These are phyloP conservation scores for Aegilops tauschii DNA, from an alignment of 176 grass and related monocot genomes.

Conservation along the genomic window DNA sequence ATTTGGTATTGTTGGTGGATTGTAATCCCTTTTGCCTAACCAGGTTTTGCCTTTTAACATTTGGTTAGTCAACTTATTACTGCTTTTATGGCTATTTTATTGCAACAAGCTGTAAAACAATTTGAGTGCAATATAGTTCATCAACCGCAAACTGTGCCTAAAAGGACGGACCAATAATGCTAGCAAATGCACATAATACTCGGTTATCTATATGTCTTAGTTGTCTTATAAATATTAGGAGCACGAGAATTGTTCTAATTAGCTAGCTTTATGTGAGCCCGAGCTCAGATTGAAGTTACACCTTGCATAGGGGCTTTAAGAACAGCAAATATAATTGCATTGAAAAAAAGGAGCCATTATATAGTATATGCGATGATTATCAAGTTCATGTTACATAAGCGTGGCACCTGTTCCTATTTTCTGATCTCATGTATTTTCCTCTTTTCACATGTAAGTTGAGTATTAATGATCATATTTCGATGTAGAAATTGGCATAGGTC, in stretches of 20 bases:
- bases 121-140: neutral
- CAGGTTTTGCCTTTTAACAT: neutral
- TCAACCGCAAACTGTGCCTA: neutral
- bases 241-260: neutral
- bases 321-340: neutral
- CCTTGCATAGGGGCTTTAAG: neutral
- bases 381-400: conserved; percentile 31
- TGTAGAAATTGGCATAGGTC: conserved; percentile 91
- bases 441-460: neutral
- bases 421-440: conserved; percentile 7
- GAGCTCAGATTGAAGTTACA: neutral
- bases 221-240: neutral
- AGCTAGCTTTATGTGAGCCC: neutral
- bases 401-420: neutral
- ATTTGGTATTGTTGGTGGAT: neutral
- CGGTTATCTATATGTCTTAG: neutral
- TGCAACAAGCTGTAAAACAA: neutral
- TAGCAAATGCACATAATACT: neutral
- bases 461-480: conserved; percentile 31
- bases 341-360: neutral
- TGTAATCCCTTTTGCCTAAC: neutral
- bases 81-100: neutral
- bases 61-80: neutral
- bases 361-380: conserved; percentile 9
- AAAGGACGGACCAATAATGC: neutral